Base-by-base conservation (phyloP, 305 asterid genomes). In the Andrographis paniculata region DNA sequence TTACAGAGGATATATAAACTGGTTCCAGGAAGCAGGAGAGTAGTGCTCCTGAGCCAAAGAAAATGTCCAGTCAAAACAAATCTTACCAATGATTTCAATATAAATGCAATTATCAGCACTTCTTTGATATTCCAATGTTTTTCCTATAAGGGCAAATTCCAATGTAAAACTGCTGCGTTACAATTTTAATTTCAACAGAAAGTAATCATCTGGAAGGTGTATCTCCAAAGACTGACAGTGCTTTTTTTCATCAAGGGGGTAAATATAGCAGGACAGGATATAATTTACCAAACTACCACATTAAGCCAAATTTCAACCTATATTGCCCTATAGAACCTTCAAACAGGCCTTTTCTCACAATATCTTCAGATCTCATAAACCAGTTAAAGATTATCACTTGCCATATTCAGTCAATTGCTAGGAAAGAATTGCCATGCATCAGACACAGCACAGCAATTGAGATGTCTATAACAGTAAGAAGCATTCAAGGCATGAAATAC, bases 1-100 rank as follows among this genome's bases (percentile, higher is more conserved):
- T 76, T 52, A 86, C 48, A 39, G 98, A 82, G 39, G 80, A 78
- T 33, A 86, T 56, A 61, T 82, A 91, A 58, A 78, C 66, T 16
- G 98, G 96, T 53, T 86, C 94, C 76, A 91, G 56, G 50, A 75
- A 76, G 61, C 54, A 65, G 52, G 94, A 82, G 68, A 89, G 95
- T 52, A 82, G 75, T 56, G 98, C 84, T 61, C 93, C 98, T 85
- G 73, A 42, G 65, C n/a, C 45, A 33, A 59, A 40, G 45, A 40
- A 55, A 49, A 54, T 30, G 14, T 31, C 43, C 41, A 30, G 28
- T 45, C 22, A 60, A 53, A 52, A 17, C 12, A 46, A 12, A 30
- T 17, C 17, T 2, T 7, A 2, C 14, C 12, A 13, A 33, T 33
- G 1, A 33, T 33, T 33, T 6, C 38, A 7, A 33, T 21, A 40